Conservation (phyloP, 495 filamentous ascomycete genomes). For the Aspergillus ellipticus region DNA sequence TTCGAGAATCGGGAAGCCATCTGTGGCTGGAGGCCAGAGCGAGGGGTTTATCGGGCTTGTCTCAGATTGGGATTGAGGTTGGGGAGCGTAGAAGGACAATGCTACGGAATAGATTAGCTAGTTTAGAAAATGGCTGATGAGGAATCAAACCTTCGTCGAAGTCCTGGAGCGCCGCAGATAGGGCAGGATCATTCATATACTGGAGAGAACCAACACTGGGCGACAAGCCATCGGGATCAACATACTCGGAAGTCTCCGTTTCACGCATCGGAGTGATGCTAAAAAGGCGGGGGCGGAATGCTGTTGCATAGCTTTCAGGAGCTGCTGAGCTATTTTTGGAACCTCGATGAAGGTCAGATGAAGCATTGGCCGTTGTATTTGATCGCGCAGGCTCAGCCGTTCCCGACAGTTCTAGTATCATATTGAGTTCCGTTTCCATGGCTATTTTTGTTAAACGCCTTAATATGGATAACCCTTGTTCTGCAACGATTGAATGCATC, state of each 20-base stretch:
- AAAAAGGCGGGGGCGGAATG: too few relatives aligned
- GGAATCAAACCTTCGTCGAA: conserved; percentile 16
- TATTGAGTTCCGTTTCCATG: conserved; percentile 30
- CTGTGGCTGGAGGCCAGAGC: neutral
- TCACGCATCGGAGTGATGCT: too few relatives aligned
- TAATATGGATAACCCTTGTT: conserved; percentile 26
- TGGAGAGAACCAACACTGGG: neutral
- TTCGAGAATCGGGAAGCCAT: conserved; percentile 7
- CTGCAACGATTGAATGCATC: conserved; percentile 16
- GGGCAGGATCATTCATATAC: conserved; percentile 11
- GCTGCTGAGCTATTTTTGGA: neutral
- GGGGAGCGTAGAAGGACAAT: conserved; percentile 4
- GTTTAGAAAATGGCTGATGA: neutral
- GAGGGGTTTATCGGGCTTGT: neutral
- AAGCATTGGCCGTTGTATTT: neutral
- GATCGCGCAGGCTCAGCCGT: neutral
- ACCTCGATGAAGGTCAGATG: neutral
- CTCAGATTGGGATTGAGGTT: neutral
- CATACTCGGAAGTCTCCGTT: too few relatives aligned
- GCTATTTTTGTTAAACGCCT: conserved; percentile 21
- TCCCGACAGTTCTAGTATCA: conserved; percentile 14
- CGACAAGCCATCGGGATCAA: neutral
- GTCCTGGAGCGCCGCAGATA: conserved; percentile 10
- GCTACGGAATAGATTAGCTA: neutral
- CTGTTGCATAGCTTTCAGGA: too few relatives aligned